A percentile compares a stretch with the other conserved stretches of the same genome.
Conservation (phyloP, 495 filamentous ascomycete genomes). For the Hypoxylon rickii region DNA sequence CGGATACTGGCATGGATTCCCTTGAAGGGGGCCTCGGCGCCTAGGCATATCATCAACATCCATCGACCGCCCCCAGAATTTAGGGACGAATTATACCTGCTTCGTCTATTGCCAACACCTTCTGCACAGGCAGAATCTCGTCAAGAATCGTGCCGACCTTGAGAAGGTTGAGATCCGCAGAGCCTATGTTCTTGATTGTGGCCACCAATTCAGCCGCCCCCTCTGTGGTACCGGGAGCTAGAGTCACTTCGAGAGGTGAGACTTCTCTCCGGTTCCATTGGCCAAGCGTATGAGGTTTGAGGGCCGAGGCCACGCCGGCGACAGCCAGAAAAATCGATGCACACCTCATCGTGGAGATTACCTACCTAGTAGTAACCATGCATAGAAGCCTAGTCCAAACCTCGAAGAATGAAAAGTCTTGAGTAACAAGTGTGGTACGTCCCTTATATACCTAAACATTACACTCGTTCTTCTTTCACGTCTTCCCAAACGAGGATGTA, state of each 20-base stretch:
- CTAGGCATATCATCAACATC: no score
- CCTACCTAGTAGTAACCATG: background rate
- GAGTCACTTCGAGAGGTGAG: conserved; percentile 15
- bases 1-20: conserved; percentile 23
- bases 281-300: background rate
- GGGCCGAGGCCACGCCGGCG: background rate
- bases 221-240: background rate
- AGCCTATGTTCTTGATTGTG: conserved; percentile 18
- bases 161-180: conserved; percentile 20
- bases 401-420: no score
- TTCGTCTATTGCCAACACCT: conserved; percentile 14
- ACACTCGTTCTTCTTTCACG: background rate
- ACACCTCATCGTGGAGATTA: conserved; percentile 10
- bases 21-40: conserved; percentile 13
- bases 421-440: no score
- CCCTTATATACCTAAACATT: no score
- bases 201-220: conserved; percentile 18
- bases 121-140: conserved; percentile 20
- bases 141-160: conserved; percentile 24
- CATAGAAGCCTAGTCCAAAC: no score
- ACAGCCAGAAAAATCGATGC: conserved; percentile 1
- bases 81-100: conserved; percentile 6
- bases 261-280: background rate
- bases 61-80: background rate
- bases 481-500: background rate